These are phyloP conservation scores for Flaveria brownii DNA, from an alignment of 129 eudicot species.

Conservation along the genomic window DNA sequence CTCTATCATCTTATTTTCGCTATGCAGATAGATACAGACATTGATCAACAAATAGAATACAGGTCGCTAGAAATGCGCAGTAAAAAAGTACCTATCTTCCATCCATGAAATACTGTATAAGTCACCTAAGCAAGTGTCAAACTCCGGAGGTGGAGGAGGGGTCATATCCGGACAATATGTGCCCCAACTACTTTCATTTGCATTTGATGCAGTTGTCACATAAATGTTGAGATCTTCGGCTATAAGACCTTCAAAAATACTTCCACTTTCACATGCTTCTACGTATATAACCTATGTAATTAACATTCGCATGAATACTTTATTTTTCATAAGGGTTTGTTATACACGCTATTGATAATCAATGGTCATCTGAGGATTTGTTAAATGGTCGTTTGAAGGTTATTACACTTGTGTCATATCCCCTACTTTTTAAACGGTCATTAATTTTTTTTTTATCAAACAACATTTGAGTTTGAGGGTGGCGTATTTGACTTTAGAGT, in stretches of 20 bases:
- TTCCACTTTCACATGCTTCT: slow-evolving; percentile 84
- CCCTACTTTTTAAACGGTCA: too few relatives aligned
- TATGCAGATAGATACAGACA: too few relatives aligned
- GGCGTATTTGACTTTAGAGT: too few relatives aligned
- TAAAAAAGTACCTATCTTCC: slow-evolving; percentile 80
- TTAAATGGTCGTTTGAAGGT: too few relatives aligned
- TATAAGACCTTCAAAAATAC: slow-evolving; percentile 68
- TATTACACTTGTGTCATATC: too few relatives aligned
- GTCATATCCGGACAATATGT: slow-evolving; percentile 62
- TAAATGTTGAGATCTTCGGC: slow-evolving; percentile 59
- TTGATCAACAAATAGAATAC: too few relatives aligned
- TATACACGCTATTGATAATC: too few relatives aligned
- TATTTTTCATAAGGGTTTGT: not conserved
- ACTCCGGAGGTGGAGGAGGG: slow-evolving; percentile 55
- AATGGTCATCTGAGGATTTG: too few relatives aligned
- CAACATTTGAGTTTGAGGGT: too few relatives aligned
- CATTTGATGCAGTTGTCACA: slow-evolving; percentile 62
- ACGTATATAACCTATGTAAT: slow-evolving; percentile 54
- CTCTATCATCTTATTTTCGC: too few relatives aligned
- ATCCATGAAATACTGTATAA: slow-evolving; percentile 86
- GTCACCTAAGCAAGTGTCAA: slow-evolving; percentile 79
- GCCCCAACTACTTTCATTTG: slow-evolving; percentile 68
- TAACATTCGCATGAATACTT: not conserved
- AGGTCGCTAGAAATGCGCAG: too few relatives aligned
- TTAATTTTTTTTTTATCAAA: too few relatives aligned